A percentile compares a stretch with the other conserved stretches of the same genome.
Conservation (phyloP, 257 asterid genomes). For the Mitragyna speciosa region DNA sequence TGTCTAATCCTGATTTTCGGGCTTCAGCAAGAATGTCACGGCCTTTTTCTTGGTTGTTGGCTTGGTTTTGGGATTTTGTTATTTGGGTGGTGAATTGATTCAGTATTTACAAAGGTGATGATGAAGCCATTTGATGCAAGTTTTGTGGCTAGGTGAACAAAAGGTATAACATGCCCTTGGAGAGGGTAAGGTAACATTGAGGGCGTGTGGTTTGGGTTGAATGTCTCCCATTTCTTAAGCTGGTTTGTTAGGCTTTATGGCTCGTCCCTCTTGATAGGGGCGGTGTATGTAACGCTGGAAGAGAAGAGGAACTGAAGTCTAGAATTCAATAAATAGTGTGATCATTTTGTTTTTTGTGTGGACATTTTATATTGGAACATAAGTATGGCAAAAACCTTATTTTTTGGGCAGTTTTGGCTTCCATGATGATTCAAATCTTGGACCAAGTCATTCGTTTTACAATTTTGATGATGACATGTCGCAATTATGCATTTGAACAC, state of each 20-base stretch:
- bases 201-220: neutral
- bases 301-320: too few species aligned
- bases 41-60: neutral
- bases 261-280: neutral
- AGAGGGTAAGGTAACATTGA: neutral
- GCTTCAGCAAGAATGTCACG: constrained; percentile 57
- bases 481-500: too few species aligned
- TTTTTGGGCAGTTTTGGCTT: too few species aligned
- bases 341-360: too few species aligned
- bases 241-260: neutral
- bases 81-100: constrained; percentile 65
- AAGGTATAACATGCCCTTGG: constrained; percentile 80
- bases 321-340: neutral
- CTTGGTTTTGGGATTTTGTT: constrained; percentile 39
- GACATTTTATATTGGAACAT: too few species aligned
- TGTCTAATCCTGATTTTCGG: constrained; percentile 61
- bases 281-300: neutral
- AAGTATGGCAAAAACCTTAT: too few species aligned
- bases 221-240: neutral
- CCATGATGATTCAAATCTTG: too few species aligned
- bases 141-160: constrained; percentile 61
- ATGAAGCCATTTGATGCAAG: constrained; percentile 73
- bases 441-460: too few species aligned
- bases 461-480: too few species aligned
- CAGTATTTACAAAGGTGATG: constrained; percentile 67